Evolutionary conservation across 805 yeast genomes (phyloP).

Genomic region (Candida coquimbonensis): DNA sequence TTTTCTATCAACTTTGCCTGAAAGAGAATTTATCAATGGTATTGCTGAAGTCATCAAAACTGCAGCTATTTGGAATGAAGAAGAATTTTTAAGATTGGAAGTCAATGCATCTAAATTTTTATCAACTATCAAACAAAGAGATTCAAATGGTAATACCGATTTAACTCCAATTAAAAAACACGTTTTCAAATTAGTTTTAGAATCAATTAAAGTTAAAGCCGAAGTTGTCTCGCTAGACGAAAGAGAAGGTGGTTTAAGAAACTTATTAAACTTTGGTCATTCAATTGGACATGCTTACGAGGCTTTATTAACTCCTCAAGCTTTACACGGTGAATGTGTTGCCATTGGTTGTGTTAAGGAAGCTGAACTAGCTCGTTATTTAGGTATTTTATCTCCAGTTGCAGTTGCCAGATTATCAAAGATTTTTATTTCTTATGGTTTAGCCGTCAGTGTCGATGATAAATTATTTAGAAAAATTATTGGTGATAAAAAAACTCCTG

Average conservation of each 20-base stretch:
- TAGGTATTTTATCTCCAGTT: constrained; percentile 83
- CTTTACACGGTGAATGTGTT: constrained; percentile 98
- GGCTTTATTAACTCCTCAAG: constrained; percentile 94
- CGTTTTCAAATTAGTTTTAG: constrained; percentile 70
- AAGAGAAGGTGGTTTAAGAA: constrained; percentile 90
- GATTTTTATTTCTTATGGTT: constrained; percentile 75
- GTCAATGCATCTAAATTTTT: constrained; percentile 63
- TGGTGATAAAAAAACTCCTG: constrained; percentile 63
- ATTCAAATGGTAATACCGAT: constrained; percentile 47
- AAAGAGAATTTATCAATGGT: constrained; percentile 92
- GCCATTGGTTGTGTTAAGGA: constrained; percentile 92
- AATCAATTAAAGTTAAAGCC: constrained; percentile 86
- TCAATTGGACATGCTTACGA: constrained; percentile 97
- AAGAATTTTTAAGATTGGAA: constrained; percentile 81
- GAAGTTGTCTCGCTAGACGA: constrained; percentile 91
- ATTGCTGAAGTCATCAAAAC: constrained; percentile 98
- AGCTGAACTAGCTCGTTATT: constrained; percentile 90
- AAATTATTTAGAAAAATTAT: constrained; percentile 64
- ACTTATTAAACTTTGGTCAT: constrained; percentile 91
- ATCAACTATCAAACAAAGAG: constrained; percentile 50
- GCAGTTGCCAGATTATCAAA: constrained; percentile 88
- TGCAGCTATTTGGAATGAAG: constrained; percentile 95
- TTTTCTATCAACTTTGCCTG: constrained; percentile 82
- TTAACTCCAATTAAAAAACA: constrained; percentile 65
- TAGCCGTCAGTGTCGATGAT: constrained; percentile 77